A percentile compares a stretch with the other conserved stretches of the same genome.
Evolutionary conservation across 768 basidiomycete genomes (phyloP).

Genomic region (Suillus subluteus): DNA sequence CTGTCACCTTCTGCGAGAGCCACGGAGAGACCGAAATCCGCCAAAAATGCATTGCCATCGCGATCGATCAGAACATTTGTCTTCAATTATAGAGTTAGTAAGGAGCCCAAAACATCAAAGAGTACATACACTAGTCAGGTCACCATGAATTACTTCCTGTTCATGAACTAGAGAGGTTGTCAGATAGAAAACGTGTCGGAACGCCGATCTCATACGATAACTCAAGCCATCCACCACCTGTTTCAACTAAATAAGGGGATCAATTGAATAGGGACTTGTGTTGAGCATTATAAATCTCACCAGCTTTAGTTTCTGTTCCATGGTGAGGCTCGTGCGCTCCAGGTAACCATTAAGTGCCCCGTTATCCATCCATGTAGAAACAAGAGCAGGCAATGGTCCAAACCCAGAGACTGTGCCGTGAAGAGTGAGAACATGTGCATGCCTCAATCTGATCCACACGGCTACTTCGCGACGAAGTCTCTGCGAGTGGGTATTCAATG

Average conservation of each 20-base stretch:
- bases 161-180: background rate
- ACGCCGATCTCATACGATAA: background rate
- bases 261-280: too few species aligned
- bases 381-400: conserved; percentile 2
- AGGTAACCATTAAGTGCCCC: conserved; percentile 1
- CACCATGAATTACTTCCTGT: background rate
- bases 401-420: conserved; percentile 2
- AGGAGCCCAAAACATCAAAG: background rate
- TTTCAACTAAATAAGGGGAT: background rate
- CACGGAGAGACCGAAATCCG: conserved; percentile 3
- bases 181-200: background rate
- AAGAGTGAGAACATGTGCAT: background rate
- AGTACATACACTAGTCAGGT: conserved; percentile 5
- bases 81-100: background rate
- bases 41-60: background rate
- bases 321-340: background rate
- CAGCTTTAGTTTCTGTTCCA: background rate
- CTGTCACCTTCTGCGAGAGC: conserved; percentile 1
- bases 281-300: background rate
- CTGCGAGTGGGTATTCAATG: background rate
- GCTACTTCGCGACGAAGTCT: conserved; percentile 4
- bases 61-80: background rate
- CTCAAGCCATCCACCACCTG: conserved; percentile 3
- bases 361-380: conserved; percentile 2
- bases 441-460: background rate